Base-by-base conservation (phyloP, 176 grass and related monocot genomes). In the Rhynchospora tenuis region DNA sequence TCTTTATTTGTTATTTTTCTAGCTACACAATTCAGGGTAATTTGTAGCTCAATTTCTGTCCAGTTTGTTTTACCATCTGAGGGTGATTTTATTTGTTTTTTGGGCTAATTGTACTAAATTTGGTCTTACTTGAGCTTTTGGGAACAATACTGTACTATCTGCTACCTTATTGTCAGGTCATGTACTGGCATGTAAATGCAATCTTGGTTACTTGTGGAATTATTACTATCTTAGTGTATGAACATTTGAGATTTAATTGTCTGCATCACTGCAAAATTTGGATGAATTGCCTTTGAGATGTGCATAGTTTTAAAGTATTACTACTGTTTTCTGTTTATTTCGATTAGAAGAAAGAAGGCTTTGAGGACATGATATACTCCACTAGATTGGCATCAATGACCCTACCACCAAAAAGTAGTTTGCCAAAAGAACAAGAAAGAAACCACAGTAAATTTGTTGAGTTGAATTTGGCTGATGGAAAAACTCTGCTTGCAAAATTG, bases 401-500 rank as follows among this genome's bases (percentile, higher is more conserved):
- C 83, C 79, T 93, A 2, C 89, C 81, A 5, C 85, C 83, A 56
- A 93, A 90, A 59, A 69, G 80, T 9, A 69, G 38, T 17, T 87
- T 73, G 26, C 17, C 19, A 59, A 19, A 79, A 83, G 17, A 47
- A 64, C 85, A 89, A 84, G 86, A 84, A 63, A 62, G 84, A 78
- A 68, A 88, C 61, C 81, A 6, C 14, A 85, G 73, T 83, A 87
- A 66, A 81, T 94, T 92, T 77, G 93, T 88, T 31, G 93, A 93
- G 81, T 86, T 99, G 77, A 82, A 93, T 29, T 88, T 99, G 19
- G 91, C 88, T 56, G 89, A 95, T 89, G 96, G 96, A 72, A 84
- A 85, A 23, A 85, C 51, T 61, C 85, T 95, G 67, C 90, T 92
- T 73, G 86, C 96, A 52, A 99, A 95, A 85, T 90, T 99, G 80